Base-by-base conservation (phyloP, 805 yeast genomes). In the Barnettozyma botsteinii region DNA sequence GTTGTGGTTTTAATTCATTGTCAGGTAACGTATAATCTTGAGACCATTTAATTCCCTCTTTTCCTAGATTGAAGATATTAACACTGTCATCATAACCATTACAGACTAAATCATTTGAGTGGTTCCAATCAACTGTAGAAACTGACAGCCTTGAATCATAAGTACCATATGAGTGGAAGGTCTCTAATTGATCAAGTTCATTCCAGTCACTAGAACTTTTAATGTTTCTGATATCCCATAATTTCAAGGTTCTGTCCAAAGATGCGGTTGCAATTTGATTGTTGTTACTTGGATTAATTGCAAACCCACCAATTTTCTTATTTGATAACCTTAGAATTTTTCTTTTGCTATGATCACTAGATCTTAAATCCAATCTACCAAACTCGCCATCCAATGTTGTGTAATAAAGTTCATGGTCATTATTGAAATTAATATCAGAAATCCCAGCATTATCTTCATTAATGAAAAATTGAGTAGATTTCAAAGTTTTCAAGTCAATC, bases 11-110 rank as follows among this genome's bases (percentile, higher is more conserved):
- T 25, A 87, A 50, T 38, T 71, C 73, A 7, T 32, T 37, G 8
- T 49, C 50, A 12, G 51, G 43, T 11, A 57, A 33, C 1, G 41
- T 41, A 9, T 40, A 41, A 14, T 49, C 45, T 7, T 44, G 30
- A 10, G 29, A 18, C 61, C 61, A 51, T 8, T 43, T 33, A 15
- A 31, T 26, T 11, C 47, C 47, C 12, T 43, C 36, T 15, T 46
- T 59, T 2, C 66, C 69, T 23, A 80, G 67, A 49, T 79, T 77
- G 59, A 89, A 87, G 4, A 91, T 61, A 47, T 82, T 73, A 27
- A 91, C 73, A 0, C 86, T 79, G 54, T 89, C 91, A 56, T 85
- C 98, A 55, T 91, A 91, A 1, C 98, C 97, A 58, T 93, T 91
- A 60, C 95, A 85, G 0, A 93, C 96, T 35, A 91, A 66, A 29